Percentiles rank a stretch among this genome's conserved stretches.
Evolutionary conservation across 257 asterid species (phyloP).

Genomic region (Linaria vulgaris): DNA sequence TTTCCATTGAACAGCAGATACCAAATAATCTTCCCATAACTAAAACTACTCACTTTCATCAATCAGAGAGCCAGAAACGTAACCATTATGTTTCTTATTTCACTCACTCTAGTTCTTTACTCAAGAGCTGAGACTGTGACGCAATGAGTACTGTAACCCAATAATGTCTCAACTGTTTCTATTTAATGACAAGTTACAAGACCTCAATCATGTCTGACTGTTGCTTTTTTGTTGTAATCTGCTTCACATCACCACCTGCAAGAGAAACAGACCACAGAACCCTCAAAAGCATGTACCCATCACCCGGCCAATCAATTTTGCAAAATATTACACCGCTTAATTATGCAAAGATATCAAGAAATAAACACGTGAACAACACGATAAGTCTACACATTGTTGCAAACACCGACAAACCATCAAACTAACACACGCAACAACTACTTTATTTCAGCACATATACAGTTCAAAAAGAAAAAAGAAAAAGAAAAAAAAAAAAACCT

Average conservation of each 20-base stretch:
- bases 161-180: not conserved
- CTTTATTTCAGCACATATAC: conserved; percentile 28
- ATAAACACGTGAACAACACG: conserved; percentile 10
- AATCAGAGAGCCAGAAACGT: too few species aligned
- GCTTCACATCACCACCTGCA: conserved; percentile 88
- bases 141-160: too few species aligned
- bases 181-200: conserved; percentile 33
- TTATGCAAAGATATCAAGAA: conserved; percentile 17
- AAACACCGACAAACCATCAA: conserved; percentile 20
- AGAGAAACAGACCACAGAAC: conserved; percentile 47
- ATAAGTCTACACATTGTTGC: conserved; percentile 17
- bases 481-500: conserved; percentile 66
- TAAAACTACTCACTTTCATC: too few species aligned
- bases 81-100: too few species aligned
- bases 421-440: conserved; percentile 21
- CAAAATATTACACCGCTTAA: conserved; percentile 9
- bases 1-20: too few species aligned
- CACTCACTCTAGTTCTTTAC: too few species aligned
- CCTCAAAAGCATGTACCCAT: conserved; percentile 35
- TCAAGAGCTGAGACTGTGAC: too few species aligned
- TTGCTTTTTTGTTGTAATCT: conserved; percentile 54
- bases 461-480: too few species aligned
- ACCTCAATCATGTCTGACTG: conserved; percentile 70
- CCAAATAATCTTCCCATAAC: too few species aligned
- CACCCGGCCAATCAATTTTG: conserved; percentile 20